A percentile compares a stretch with the other conserved stretches of the same genome.
Conservation (phyloP, 176 grass and related monocot genomes). For the Aegilops longissima region DNA sequence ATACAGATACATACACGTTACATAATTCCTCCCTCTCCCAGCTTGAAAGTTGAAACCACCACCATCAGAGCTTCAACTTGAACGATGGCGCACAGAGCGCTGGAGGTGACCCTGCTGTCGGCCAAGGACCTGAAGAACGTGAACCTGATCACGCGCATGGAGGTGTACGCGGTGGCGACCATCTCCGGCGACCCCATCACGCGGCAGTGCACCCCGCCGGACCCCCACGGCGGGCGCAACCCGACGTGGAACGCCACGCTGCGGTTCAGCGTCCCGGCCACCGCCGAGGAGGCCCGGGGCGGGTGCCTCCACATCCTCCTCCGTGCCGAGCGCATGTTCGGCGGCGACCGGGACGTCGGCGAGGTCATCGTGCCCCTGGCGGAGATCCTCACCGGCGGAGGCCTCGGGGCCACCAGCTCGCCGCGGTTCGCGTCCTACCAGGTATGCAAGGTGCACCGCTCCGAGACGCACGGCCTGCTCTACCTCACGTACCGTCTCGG, state of each 20-base stretch:
- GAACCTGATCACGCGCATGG: conserved; percentile 43
- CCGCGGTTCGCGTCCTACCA: conserved; percentile 52
- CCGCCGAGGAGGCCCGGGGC: background rate
- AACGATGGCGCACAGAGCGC: conserved; percentile 52
- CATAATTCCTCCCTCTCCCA: too few relatives aligned
- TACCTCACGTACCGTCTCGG: conserved; percentile 59
- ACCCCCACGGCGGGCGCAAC: conserved; percentile 52
- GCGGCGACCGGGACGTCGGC: conserved; percentile 67
- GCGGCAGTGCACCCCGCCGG: conserved; percentile 49
- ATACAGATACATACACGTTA: too few relatives aligned
- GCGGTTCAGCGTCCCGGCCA: conserved; percentile 43
- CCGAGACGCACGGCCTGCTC: conserved; percentile 43
- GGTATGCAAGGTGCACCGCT: conserved; percentile 44
- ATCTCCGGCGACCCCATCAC: conserved; percentile 43
- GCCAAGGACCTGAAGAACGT: conserved; percentile 68
- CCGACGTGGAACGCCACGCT: conserved; percentile 65
- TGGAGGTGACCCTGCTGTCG: conserved; percentile 65
- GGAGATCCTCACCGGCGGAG: conserved; percentile 33
- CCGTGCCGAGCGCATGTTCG: conserved; percentile 51
- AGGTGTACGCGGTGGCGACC: conserved; percentile 60
- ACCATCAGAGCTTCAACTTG: too few relatives aligned
- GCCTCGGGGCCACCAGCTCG: background rate
- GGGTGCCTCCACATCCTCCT: conserved; percentile 55
- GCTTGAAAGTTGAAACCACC: too few relatives aligned
- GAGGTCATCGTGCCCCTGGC: conserved; percentile 54